A percentile compares a stretch with the other conserved stretches of the same genome.
Evolutionary conservation across 2,329 filamentous ascomycete genomes (phyloP).

Genomic region (Harringtonia aguacate): DNA sequence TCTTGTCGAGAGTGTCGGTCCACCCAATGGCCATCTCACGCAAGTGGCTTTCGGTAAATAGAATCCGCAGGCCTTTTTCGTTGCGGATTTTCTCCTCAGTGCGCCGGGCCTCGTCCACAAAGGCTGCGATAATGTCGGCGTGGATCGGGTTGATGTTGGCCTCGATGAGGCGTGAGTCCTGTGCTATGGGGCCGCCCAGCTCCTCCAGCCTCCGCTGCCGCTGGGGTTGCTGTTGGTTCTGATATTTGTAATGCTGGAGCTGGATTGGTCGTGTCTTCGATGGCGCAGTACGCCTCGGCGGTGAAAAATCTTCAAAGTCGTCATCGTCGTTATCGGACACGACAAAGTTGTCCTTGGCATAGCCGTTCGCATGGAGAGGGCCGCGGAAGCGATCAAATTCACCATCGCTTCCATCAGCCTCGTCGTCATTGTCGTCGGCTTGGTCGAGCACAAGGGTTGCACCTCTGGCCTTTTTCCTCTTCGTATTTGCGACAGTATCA

Average conservation of each 20-base stretch:
- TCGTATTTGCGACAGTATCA: slow-evolving; percentile 4
- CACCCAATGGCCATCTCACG: slow-evolving; percentile 64
- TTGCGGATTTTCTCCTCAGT: slow-evolving; percentile 52
- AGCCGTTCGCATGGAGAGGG: slow-evolving; percentile 27
- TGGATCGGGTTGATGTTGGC: slow-evolving; percentile 33
- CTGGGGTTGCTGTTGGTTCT: slow-evolving; percentile 6
- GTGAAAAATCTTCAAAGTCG: slow-evolving; percentile 22
- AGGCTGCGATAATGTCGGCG: slow-evolving; percentile 50
- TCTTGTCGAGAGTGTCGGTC: slow-evolving; percentile 49
- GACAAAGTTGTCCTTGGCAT: slow-evolving; percentile 31
- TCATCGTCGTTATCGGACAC: slow-evolving; percentile 25
- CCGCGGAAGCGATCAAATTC: slow-evolving; percentile 26
- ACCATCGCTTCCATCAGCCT: slow-evolving; percentile 12
- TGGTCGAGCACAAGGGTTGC: slow-evolving; percentile 4
- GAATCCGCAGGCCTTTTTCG: slow-evolving; percentile 42
- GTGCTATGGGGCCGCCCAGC: slow-evolving; percentile 48
- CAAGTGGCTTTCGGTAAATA: slow-evolving; percentile 61
- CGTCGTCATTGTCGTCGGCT: slow-evolving; percentile 20
- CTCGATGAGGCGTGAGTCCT: slow-evolving; percentile 39
- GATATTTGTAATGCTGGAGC: slow-evolving; percentile 8
- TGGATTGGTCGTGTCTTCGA: slow-evolving; percentile 10
- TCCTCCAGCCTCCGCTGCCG: slow-evolving; percentile 25
- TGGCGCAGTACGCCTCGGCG: background rate
- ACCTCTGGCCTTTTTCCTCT: slow-evolving; percentile 3
- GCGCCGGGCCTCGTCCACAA: slow-evolving; percentile 50